A percentile compares a stretch with the other conserved stretches of the same genome.
Evolutionary conservation across 2,329 filamentous ascomycete genomes (phyloP).

Genomic region (Xylaria sp.): DNA sequence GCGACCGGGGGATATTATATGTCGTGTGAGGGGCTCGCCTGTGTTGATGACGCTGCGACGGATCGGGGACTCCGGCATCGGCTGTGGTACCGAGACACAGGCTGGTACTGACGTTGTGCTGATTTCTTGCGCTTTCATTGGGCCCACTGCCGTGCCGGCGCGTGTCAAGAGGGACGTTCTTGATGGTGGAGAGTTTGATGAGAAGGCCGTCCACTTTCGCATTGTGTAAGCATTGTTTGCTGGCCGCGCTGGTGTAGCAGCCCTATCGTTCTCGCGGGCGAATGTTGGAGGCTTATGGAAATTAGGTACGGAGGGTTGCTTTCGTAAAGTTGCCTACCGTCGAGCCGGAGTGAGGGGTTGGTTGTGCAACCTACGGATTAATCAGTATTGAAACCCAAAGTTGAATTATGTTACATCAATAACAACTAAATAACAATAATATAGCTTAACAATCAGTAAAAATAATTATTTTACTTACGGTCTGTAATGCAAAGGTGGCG

Average conservation of each 20-base stretch:
- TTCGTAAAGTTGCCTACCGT: background rate
- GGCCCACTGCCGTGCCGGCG: constrained; percentile 16
- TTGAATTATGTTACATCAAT: too few relatives aligned
- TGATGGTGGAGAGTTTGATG: constrained; percentile 11
- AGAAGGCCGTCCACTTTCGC: constrained; percentile 16
- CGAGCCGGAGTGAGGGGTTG: background rate
- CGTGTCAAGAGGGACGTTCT: constrained; percentile 16
- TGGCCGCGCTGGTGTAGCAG: background rate
- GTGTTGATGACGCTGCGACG: constrained; percentile 24
- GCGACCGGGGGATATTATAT: constrained; percentile 16
- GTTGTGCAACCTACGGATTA: background rate
- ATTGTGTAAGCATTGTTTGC: constrained; percentile 13
- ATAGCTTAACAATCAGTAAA: too few relatives aligned
- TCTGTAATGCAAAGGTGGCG: too few relatives aligned
- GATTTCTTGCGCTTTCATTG: constrained; percentile 17
- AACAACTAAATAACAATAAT: too few relatives aligned
- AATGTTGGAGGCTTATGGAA: background rate
- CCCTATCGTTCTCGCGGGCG: background rate
- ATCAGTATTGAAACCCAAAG: too few relatives aligned
- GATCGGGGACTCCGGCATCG: constrained; percentile 1
- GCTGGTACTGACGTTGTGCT: background rate
- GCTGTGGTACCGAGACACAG: background rate
- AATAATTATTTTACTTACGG: too few relatives aligned
- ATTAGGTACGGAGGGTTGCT: background rate
- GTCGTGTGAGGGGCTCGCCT: constrained; percentile 16